Conservation (phyloP, 768 basidiomycete genomes). For the Pilatotrama ljubarskyi region DNA sequence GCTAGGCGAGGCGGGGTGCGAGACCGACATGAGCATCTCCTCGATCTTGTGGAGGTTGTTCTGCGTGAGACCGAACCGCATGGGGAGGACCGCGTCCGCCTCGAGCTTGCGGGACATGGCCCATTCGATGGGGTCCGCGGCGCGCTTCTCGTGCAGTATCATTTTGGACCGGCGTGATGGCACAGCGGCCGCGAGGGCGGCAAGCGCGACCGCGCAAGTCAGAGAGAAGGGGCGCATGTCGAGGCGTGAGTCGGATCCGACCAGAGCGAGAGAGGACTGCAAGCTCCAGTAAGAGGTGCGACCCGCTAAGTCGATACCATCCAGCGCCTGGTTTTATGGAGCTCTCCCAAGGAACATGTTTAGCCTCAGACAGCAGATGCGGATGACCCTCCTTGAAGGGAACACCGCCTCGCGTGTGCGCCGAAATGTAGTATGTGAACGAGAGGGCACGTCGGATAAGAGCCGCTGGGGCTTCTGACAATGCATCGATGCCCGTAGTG, state of each 20-base stretch:
- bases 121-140: constrained; percentile 37
- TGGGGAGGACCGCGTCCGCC: constrained; percentile 37
- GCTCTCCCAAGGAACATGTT: not conserved
- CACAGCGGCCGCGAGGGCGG: constrained; percentile 16
- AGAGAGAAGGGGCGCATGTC: constrained; percentile 10
- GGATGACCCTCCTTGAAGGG: not conserved
- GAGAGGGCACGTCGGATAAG: constrained; percentile 1
- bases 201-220: constrained; percentile 15
- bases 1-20: constrained; percentile 43
- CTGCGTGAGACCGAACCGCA: constrained; percentile 48
- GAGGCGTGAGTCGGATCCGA: not conserved
- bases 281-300: constrained; percentile 8
- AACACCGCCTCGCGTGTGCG: constrained; percentile 6
- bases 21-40: constrained; percentile 42
- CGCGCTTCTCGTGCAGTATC: constrained; percentile 43
- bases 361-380: not conserved
- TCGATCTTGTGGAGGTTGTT: constrained; percentile 42
- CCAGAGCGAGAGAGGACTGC: not conserved
- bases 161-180: constrained; percentile 23
- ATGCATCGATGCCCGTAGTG: not conserved
- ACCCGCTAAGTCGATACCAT: not conserved
- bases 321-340: not conserved
- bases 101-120: constrained; percentile 31
- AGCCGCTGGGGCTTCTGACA: not conserved
- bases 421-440: not conserved